These are phyloP conservation scores for Paramecium tetraurelia DNA, from an alignment of 73 alveolate genomes.

Conservation along the genomic window DNA sequence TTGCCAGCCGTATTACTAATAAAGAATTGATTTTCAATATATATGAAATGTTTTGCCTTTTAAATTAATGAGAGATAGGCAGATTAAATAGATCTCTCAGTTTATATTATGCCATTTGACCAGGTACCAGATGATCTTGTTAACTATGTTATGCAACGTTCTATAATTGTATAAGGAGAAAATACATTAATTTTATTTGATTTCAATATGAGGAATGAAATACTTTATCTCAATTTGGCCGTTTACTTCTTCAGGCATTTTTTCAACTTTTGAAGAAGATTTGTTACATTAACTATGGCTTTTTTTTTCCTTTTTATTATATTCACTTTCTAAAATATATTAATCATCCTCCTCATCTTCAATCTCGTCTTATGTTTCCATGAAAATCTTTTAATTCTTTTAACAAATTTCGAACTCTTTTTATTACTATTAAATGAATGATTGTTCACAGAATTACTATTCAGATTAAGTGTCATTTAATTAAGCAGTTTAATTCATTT, in stretches of 20 bases:
- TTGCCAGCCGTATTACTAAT: conserved; percentile 60
- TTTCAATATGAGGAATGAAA: background rate
- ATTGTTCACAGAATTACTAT: background rate
- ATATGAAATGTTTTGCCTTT: conserved; percentile 79
- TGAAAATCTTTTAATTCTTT: background rate
- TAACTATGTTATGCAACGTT: conserved; percentile 10
- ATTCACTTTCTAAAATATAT: conserved; percentile 64
- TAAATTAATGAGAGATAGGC: conserved; percentile 70
- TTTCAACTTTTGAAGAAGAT: background rate
- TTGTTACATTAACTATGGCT: background rate
- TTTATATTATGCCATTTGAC: conserved; percentile 26
- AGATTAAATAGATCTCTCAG: conserved; percentile 35
- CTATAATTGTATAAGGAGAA: background rate
- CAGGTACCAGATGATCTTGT: conserved; percentile 44
- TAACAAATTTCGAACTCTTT: background rate
- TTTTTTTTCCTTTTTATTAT: background rate
- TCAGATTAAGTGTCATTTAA: background rate
- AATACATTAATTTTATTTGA: background rate
- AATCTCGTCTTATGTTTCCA: background rate
- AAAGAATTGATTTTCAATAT: conserved; percentile 94
- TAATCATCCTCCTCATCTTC: conserved; percentile 88
- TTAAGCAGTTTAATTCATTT: background rate
- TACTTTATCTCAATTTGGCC: background rate
- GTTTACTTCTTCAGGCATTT: background rate
- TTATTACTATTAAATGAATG: background rate